Evolutionary conservation across 768 basidiomycete species (phyloP).

Genomic region (Phylloporus sp.): DNA sequence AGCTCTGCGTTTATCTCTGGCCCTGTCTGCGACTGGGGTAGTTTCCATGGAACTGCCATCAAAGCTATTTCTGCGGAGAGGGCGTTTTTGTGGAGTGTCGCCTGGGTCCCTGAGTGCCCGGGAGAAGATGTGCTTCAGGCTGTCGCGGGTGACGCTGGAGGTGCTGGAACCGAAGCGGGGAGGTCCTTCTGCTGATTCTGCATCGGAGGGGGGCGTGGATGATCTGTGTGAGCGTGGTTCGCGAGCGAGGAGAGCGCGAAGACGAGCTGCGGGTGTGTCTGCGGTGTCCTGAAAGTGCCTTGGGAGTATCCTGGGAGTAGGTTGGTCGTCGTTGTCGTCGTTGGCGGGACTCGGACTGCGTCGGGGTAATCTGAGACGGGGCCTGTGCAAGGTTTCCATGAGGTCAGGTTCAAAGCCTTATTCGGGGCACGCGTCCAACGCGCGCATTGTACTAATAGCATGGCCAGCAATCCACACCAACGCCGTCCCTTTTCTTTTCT

Average conservation of each 20-base stretch:
- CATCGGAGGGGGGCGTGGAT: constrained; percentile 28
- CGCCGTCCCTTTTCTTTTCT: too few relatives aligned
- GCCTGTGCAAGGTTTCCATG: constrained; percentile 9
- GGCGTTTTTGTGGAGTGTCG: constrained; percentile 54
- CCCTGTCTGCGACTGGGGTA: constrained; percentile 42
- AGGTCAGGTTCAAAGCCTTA: too few relatives aligned
- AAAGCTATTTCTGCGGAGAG: constrained; percentile 52
- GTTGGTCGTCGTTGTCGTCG: constrained; percentile 28
- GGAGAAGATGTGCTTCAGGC: constrained; percentile 62
- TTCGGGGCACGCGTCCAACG: too few relatives aligned
- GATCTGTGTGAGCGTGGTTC: constrained; percentile 38
- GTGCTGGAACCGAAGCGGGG: constrained; percentile 24
- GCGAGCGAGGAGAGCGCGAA: constrained; percentile 57
- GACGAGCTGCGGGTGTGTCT: constrained; percentile 54
- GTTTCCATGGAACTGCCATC: constrained; percentile 57
- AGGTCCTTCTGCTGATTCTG: constrained; percentile 13
- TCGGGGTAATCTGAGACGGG: constrained; percentile 11
- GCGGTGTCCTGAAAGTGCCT: constrained; percentile 13
- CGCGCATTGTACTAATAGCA: too few relatives aligned
- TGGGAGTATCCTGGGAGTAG: constrained; percentile 27
- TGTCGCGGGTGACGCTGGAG: constrained; percentile 51
- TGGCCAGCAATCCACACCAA: too few relatives aligned
- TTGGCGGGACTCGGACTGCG: constrained; percentile 8
- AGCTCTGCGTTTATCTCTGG: constrained; percentile 41
- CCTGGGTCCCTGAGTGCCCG: constrained; percentile 59